These are phyloP conservation scores for Candida insectorum DNA, from an alignment of 805 yeast genomes.

Conservation along the genomic window DNA sequence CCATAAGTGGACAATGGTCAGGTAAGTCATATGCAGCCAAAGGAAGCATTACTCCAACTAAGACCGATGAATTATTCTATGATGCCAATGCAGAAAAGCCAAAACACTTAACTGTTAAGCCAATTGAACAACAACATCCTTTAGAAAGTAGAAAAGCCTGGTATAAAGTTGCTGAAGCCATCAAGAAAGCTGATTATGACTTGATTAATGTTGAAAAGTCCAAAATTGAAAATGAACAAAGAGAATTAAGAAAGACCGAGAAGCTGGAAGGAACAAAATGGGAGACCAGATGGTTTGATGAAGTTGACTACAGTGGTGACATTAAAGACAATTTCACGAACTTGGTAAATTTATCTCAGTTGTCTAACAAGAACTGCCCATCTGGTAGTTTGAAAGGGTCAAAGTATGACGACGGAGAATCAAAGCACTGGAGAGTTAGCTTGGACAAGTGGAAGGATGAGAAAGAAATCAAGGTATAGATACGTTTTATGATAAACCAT, in stretches of 20 bases:
- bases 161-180: conserved; percentile 85
- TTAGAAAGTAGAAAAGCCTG: conserved; percentile 89
- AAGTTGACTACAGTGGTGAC: conserved; percentile 23
- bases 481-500: background rate
- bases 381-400: conserved; percentile 59
- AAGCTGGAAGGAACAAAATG: conserved; percentile 59
- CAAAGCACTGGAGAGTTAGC: conserved; percentile 71
- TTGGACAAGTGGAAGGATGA: conserved; percentile 56
- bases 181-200: conserved; percentile 70
- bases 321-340: conserved; percentile 30
- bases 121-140: conserved; percentile 72
- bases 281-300: conserved; percentile 80
- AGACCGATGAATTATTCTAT: conserved; percentile 53
- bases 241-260: conserved; percentile 77
- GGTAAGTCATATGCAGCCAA: conserved; percentile 62
- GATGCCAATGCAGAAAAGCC: conserved; percentile 53
- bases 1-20: conserved; percentile 92
- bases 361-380: conserved; percentile 63
- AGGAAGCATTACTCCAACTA: conserved; percentile 48
- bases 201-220: conserved; percentile 73
- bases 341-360: conserved; percentile 44
- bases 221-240: conserved; percentile 76
- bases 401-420: conserved; percentile 49
- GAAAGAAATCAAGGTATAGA: conserved; percentile 48
- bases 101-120: conserved; percentile 68